phyloP scores from a whole-genome alignment of 163 green algal genomes.

The Scenedesmus sp. region DNA sequence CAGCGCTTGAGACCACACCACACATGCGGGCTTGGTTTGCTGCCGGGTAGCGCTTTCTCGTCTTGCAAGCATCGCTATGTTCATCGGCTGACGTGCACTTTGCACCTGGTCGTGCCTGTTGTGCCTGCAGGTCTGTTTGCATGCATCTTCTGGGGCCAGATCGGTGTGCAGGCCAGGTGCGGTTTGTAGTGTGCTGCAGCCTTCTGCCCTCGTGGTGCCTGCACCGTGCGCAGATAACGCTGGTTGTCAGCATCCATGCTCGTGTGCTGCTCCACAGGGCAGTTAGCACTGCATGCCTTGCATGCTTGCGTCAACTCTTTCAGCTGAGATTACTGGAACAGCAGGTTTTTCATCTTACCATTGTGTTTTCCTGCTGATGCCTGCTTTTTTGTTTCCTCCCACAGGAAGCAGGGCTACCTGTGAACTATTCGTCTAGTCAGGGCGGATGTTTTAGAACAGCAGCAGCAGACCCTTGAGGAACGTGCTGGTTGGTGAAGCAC shows the following conservation, averaged over 20 bases:
- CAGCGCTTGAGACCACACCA: conserved; percentile 68
- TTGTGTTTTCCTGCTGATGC: neutral
- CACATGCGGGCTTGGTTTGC: conserved; percentile 31
- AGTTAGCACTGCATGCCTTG: too few species aligned
- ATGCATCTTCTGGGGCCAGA: conserved; percentile 78
- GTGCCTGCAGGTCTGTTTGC: conserved; percentile 74
- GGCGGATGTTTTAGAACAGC: neutral
- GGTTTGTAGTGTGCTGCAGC: neutral
- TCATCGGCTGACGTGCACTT: neutral
- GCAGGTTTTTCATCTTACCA: neutral
- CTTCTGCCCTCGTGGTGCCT: too few species aligned
- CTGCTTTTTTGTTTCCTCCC: neutral
- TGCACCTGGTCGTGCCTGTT: neutral
- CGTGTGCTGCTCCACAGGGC: too few species aligned
- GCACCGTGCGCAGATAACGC: too few species aligned
- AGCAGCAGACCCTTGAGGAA: neutral
- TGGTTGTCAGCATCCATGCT: too few species aligned
- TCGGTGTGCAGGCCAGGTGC: conserved; percentile 77
- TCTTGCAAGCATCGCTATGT: too few species aligned
- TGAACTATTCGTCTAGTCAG: conserved; percentile 48
- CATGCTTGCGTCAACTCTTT: too few species aligned
- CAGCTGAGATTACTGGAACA: too few species aligned
- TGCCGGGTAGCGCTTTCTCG: too few species aligned
- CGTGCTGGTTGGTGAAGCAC: neutral
- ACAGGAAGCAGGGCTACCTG: conserved; percentile 81